Conservation (phyloP, 768 basidiomycete species). For the Lentinula guzmanii region DNA sequence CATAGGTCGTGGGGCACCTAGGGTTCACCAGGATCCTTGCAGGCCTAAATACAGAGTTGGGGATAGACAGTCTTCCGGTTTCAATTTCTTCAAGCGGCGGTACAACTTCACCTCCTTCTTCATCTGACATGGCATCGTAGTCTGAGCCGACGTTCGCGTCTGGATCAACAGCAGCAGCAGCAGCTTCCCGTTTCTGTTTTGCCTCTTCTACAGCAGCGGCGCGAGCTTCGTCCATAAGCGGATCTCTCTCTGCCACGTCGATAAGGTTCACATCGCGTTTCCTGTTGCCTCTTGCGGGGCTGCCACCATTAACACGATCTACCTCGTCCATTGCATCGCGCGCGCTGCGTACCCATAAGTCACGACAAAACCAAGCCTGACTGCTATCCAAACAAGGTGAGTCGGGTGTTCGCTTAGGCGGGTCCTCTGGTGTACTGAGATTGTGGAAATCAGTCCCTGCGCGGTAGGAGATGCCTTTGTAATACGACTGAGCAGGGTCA, state of each 20-base stretch:
- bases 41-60: constrained; percentile 83
- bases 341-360: constrained; percentile 91
- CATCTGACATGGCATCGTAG: constrained; percentile 79
- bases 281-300: constrained; percentile 17
- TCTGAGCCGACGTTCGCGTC: constrained; percentile 86
- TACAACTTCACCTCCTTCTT: constrained; percentile 43
- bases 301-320: constrained; percentile 33
- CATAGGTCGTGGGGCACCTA: constrained; percentile 95
- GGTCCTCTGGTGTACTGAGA: constrained; percentile 52
- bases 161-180: constrained; percentile 36
- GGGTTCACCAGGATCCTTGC: constrained; percentile 95
- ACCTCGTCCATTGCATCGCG: constrained; percentile 64
- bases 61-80: constrained; percentile 50
- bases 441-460: constrained; percentile 81
- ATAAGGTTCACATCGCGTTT: constrained; percentile 12
- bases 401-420: constrained; percentile 60
- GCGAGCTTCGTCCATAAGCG: constrained; percentile 27
- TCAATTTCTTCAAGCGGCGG: constrained; percentile 21
- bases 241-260: constrained; percentile 30
- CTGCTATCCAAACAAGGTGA: constrained; percentile 91
- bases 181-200: constrained; percentile 15
- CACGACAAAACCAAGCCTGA: constrained; percentile 97
- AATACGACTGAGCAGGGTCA: constrained; percentile 94
- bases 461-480: constrained; percentile 82
- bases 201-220: constrained; percentile 21